phyloP scores from a whole-genome alignment of 148 eudicot genomes.

The Cornus controversa region DNA sequence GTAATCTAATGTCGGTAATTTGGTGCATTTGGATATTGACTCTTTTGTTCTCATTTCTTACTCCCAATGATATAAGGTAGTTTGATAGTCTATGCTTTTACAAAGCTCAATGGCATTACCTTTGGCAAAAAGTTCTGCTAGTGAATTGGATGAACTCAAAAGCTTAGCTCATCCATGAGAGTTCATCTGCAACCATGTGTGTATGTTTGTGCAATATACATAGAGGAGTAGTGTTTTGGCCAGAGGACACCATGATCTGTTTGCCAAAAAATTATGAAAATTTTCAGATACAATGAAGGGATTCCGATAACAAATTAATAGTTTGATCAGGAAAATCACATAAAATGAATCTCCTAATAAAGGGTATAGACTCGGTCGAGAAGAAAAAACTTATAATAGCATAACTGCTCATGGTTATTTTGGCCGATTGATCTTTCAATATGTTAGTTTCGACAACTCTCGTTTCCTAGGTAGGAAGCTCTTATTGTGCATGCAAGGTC shows the following conservation, averaged over 20 bases:
- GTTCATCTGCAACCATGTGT: neutral
- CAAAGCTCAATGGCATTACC: constrained; percentile 15
- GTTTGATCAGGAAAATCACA: no score
- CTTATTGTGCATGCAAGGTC: neutral
- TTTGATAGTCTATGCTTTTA: constrained; percentile 40
- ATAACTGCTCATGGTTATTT: neutral
- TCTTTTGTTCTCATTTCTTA: constrained; percentile 22
- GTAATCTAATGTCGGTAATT: constrained; percentile 15
- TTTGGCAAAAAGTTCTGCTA: neutral
- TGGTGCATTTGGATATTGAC: constrained; percentile 19
- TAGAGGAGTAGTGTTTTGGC: neutral
- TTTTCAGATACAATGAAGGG: neutral
- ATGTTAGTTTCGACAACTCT: constrained; percentile 5
- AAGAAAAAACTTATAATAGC: no score
- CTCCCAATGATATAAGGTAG: constrained; percentile 45
- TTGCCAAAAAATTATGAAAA: neutral
- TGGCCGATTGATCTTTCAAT: constrained; percentile 1
- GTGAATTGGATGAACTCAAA: constrained; percentile 5
- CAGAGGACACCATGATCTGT: neutral
- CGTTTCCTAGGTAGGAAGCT: neutral
- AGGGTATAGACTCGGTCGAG: no score
- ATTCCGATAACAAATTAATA: neutral
- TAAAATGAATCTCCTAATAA: no score
- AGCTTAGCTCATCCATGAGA: constrained; percentile 1
- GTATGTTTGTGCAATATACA: neutral